Conservation (phyloP, 805 yeast genomes). For the Millerago galiae region DNA sequence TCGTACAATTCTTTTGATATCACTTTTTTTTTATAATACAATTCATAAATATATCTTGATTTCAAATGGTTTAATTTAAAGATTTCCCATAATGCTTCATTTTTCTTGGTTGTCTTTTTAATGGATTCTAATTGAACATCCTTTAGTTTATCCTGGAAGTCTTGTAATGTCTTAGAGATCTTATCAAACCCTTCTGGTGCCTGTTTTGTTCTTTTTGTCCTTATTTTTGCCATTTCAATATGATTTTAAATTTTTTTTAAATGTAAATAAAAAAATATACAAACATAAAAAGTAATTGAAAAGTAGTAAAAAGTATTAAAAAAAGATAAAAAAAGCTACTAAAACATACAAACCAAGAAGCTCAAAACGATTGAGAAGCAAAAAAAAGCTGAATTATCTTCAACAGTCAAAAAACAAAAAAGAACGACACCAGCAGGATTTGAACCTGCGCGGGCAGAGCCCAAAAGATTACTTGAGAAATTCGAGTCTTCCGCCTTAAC, state of each 20-base stretch:
- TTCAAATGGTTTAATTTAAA: conserved; percentile 66
- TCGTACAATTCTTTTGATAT: conserved; percentile 64
- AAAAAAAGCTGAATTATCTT: no score
- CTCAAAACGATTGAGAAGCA: no score
- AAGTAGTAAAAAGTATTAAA: not conserved
- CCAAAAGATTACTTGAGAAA: conserved; percentile 32
- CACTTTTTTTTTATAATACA: conserved; percentile 63
- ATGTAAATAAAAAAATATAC: no score
- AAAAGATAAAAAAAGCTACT: no score
- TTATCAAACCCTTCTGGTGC: conserved; percentile 75
- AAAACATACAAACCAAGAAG: no score
- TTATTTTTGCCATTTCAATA: conserved; percentile 38
- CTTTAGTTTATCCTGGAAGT: conserved; percentile 53
- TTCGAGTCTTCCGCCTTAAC: conserved; percentile 45
- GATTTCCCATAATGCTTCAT: conserved; percentile 64
- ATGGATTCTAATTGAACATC: conserved; percentile 38
- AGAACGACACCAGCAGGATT: conserved; percentile 39
- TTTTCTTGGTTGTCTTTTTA: conserved; percentile 39
- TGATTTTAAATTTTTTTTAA: not conserved
- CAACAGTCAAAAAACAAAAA: conserved; percentile 20
- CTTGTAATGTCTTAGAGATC: conserved; percentile 57
- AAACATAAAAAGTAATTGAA: no score
- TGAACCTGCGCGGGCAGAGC: conserved; percentile 45
- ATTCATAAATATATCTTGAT: conserved; percentile 66
- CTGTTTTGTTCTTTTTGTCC: conserved; percentile 34